Evolutionary conservation across 2,329 filamentous ascomycete species (phyloP).

Genomic region (Cercospora sp.): DNA sequence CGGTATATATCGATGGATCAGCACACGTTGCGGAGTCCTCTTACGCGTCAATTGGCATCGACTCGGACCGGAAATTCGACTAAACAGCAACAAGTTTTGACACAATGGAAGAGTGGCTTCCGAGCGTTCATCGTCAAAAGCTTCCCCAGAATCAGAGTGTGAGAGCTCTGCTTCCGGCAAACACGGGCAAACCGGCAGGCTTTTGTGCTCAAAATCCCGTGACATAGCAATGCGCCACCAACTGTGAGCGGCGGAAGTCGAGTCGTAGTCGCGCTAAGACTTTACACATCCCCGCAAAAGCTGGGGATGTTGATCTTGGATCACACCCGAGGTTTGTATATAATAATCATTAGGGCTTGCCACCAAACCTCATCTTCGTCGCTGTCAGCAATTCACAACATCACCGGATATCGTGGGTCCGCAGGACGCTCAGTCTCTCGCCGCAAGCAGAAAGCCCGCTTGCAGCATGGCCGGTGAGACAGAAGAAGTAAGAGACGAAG

Average conservation of each 20-base stretch:
- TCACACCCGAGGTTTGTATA: background rate
- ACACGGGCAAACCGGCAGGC: conserved; percentile 3
- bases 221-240: background rate
- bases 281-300: background rate
- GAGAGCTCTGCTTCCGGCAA: background rate
- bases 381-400: background rate
- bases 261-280: background rate
- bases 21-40: background rate
- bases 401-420: background rate
- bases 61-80: background rate
- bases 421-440: background rate
- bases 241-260: background rate
- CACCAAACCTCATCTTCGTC: background rate
- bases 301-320: background rate
- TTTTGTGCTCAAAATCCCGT: background rate
- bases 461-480: conserved; percentile 13
- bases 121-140: background rate
- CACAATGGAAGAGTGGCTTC: background rate
- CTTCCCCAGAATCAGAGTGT: background rate
- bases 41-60: background rate
- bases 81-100: background rate
- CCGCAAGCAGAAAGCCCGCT: background rate
- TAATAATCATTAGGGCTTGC: background rate
- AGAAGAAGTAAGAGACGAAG: background rate
- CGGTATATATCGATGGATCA: background rate